Conservation (phyloP, 768 basidiomycete species). For the Agaricus blazei region DNA sequence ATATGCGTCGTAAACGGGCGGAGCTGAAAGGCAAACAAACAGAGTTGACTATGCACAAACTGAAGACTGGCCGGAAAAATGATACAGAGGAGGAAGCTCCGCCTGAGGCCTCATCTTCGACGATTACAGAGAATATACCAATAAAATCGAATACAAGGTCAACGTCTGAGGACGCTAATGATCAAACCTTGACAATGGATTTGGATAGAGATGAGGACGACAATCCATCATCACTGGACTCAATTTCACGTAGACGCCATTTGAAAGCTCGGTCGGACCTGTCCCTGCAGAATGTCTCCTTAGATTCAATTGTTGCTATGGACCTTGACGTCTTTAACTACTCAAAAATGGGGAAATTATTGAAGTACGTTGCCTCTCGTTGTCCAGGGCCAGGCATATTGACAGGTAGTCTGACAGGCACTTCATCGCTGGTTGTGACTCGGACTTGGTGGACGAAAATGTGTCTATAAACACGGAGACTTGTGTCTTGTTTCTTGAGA, state of each 20-base stretch:
- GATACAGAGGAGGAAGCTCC: background rate
- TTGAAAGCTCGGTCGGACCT: background rate
- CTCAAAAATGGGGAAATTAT: background rate
- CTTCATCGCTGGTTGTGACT: constrained; percentile 14
- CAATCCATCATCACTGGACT: constrained; percentile 1
- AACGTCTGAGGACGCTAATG: background rate
- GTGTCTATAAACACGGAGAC: constrained; percentile 11
- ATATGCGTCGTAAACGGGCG: constrained; percentile 13
- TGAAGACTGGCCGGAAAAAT: constrained; percentile 7
- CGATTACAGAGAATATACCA: background rate
- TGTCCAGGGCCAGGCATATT: background rate
- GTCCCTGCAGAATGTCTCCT: background rate
- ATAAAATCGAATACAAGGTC: too few relatives aligned
- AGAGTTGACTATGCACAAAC: constrained; percentile 4
- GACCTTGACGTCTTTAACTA: constrained; percentile 6
- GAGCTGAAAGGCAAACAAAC: background rate
- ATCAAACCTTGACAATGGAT: background rate
- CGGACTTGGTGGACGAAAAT: constrained; percentile 6
- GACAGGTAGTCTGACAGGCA: constrained; percentile 7
- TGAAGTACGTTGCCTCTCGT: background rate
- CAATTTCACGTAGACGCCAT: background rate
- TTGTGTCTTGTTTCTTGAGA: constrained; percentile 21
- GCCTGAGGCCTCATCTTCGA: background rate
- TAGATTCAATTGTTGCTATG: background rate
- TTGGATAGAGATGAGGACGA: constrained; percentile 10